Conservation (phyloP, 495 filamentous ascomycete species). For the Podospora conica region DNA sequence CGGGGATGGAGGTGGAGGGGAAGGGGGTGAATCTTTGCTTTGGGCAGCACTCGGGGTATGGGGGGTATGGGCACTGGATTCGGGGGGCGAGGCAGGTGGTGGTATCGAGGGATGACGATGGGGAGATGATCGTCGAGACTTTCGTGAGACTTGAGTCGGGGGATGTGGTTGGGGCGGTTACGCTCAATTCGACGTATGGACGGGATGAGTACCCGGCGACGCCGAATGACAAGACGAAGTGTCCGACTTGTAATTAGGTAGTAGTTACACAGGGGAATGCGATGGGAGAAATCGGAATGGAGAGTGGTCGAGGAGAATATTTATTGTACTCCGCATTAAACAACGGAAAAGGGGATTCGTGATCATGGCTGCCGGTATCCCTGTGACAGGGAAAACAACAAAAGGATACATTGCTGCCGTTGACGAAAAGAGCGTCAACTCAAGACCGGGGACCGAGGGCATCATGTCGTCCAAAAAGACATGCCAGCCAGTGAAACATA, state of each 20-base stretch:
- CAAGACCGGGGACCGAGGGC: too few species aligned
- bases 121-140: conserved; percentile 46
- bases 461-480: too few species aligned
- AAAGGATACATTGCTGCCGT: too few species aligned
- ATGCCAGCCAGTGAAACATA: neutral
- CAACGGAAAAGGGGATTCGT: neutral
- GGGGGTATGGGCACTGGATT: conserved; percentile 61
- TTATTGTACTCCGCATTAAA: too few species aligned
- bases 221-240: conserved; percentile 30
- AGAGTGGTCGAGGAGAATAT: too few species aligned
- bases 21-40: conserved; percentile 54
- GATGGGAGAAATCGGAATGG: too few species aligned
- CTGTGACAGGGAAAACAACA: too few species aligned
- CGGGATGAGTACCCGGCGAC: conserved; percentile 49
- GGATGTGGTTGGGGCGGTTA: conserved; percentile 48
- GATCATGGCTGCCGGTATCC: neutral
- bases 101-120: conserved; percentile 33
- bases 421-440: too few species aligned
- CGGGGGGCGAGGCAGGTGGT: conserved; percentile 55
- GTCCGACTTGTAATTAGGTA: conserved; percentile 5
- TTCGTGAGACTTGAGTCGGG: conserved; percentile 63
- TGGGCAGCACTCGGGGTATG: conserved; percentile 64
- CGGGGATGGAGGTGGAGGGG: conserved; percentile 27
- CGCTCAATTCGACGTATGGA: conserved; percentile 64
- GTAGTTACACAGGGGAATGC: neutral